Base-by-base conservation (phyloP, 139 green algal genomes). In the Picochlorum sp. region DNA sequence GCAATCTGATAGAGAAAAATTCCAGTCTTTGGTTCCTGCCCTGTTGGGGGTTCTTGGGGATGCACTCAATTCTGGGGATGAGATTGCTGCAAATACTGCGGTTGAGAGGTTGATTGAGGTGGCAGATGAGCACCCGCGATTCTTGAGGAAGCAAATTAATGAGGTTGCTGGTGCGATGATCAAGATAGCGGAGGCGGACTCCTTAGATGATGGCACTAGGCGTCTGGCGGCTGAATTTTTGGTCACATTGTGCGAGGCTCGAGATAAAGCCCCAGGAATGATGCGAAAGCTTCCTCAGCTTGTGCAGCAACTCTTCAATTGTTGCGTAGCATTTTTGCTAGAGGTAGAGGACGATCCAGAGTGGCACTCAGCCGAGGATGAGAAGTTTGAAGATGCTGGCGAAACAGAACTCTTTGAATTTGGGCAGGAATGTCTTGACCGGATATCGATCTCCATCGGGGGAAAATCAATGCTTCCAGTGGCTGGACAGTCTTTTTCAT, bases 81-180 rank as follows among this genome's bases (percentile, higher is more conserved):
- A 93, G 66, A 50, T 51, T 4, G 58, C 71, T 9, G 88, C 86
- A 13, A 87, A 96, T 74, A 82, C 94, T 30, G 87, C 87, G 44
- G 77, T 99, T 4, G 91, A 94, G 77, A 78, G 89, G 80, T 85
- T 99, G 69, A 96, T 99, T 38, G 88, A 96, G 76, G 71, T 93
- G 20, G 94, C 89, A 9, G 94, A 94, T 61, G 71, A 72, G 24
- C 80, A 96, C 62, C 93, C 94, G 6, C 82, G 85, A 44, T 99
- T 98, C 73, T 58, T 99, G 70, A 76, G 89, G 9, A 81, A 75
- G 20, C 81, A 96, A 61, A 79, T 98, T 50, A 56, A 58, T 7
- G 75, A 91, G 23, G 72, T 97, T 49, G 77, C 94, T 49, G 65
- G 69, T 21, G 85, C 90, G 14, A 96, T 98, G 87, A 77, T 97